phyloP scores from a whole-genome alignment of 495 filamentous ascomycete species.

The Xylaria nigripes region DNA sequence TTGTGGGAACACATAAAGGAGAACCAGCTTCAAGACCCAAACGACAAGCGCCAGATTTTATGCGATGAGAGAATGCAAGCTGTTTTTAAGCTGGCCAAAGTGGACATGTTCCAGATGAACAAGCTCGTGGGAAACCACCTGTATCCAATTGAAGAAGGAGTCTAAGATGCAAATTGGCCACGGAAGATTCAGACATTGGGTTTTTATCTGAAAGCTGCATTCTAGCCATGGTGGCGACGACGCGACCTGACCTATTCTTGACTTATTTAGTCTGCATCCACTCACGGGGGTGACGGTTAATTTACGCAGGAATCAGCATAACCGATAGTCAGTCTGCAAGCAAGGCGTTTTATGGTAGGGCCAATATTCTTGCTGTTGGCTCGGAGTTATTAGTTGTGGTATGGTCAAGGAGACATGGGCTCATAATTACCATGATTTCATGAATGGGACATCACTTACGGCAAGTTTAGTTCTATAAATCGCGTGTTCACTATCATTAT shows the following conservation, averaged over 20 bases:
- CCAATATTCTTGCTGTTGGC: constrained; percentile 4
- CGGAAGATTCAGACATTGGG: background rate
- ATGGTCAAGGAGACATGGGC: background rate
- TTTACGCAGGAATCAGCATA: background rate
- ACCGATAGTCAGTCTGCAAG: constrained; percentile 10
- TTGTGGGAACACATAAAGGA: constrained; percentile 91
- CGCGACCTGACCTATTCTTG: background rate
- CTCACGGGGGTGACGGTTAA: background rate
- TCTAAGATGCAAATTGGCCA: background rate
- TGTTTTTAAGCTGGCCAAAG: constrained; percentile 81
- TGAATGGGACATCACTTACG: background rate
- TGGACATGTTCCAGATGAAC: constrained; percentile 99
- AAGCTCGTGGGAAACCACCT: constrained; percentile 49
- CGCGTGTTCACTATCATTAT: background rate
- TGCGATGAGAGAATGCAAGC: constrained; percentile 86
- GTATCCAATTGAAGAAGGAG: constrained; percentile 44
- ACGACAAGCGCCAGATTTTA: constrained; percentile 79
- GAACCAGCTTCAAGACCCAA: constrained; percentile 80
- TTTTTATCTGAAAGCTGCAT: background rate
- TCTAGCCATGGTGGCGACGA: background rate
- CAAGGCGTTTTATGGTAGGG: constrained; percentile 21
- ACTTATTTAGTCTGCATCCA: background rate
- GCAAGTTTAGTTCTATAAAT: background rate
- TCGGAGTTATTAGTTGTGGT: background rate
- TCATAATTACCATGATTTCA: background rate